Conservation (phyloP, 2,329 filamentous ascomycete genomes). For the Botrytis elliptica region DNA sequence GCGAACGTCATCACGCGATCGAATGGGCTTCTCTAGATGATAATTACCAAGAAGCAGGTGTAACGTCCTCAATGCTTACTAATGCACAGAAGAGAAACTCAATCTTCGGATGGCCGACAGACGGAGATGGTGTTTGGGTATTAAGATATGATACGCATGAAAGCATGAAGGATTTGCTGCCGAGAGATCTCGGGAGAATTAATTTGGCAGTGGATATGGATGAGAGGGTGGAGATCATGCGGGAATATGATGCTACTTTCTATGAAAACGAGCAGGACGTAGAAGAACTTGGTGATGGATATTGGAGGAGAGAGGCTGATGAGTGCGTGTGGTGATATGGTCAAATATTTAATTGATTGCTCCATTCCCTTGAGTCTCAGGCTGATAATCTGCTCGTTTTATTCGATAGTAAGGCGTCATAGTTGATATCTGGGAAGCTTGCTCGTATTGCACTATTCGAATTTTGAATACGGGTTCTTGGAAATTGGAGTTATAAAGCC, state of each 20-base stretch:
- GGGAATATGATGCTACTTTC: background rate
- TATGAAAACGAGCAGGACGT: background rate
- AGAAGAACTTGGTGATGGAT: background rate
- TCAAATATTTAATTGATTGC: background rate
- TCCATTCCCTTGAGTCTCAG: background rate
- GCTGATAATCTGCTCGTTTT: background rate
- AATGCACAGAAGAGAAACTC: background rate
- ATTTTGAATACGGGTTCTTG: background rate
- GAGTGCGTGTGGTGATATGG: background rate
- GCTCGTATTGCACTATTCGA: too few species aligned
- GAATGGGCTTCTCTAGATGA: background rate
- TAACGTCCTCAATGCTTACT: too few species aligned
- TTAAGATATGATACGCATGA: background rate
- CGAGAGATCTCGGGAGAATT: background rate
- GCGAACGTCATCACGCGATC: background rate
- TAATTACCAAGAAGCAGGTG: background rate
- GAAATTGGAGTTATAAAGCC: background rate
- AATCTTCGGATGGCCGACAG: background rate
- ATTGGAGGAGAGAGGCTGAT: background rate
- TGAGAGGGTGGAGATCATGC: background rate
- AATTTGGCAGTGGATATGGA: background rate
- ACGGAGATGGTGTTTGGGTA: conserved; percentile 6
- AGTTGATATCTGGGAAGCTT: background rate
- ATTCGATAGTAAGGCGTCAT: background rate
- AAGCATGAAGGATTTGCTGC: background rate